Percentiles rank a stretch among this genome's conserved stretches.
Conservation (phyloP, 208 protist genomes). For the Tritrichomonas musculus region DNA sequence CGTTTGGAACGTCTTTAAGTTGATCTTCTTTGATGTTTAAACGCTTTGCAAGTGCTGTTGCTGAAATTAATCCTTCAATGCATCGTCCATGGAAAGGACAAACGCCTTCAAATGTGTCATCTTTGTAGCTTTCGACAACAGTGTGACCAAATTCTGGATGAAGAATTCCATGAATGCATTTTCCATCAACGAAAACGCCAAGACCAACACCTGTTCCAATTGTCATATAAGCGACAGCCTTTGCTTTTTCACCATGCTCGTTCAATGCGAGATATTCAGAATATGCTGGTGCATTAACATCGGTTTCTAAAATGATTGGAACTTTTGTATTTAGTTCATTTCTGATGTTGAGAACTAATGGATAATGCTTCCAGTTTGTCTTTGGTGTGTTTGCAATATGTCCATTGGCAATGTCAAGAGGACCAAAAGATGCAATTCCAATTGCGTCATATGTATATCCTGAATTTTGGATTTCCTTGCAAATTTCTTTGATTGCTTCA, state of each 20-base stretch:
- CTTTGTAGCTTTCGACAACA: neutral
- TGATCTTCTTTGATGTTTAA: slow-evolving; percentile 30
- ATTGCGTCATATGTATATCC: slow-evolving; percentile 41
- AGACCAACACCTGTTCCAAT: slow-evolving; percentile 64
- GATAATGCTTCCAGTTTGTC: neutral
- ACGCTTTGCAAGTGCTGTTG: slow-evolving; percentile 51
- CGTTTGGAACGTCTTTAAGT: slow-evolving; percentile 43
- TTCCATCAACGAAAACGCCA: slow-evolving; percentile 51
- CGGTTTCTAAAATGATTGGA: neutral
- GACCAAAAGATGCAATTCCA: slow-evolving; percentile 60
- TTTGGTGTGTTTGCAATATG: neutral
- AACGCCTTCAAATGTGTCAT: slow-evolving; percentile 51
- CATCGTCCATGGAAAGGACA: slow-evolving; percentile 62
- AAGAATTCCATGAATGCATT: slow-evolving; percentile 56
- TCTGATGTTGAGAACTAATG: neutral
- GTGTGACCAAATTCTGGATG: slow-evolving; percentile 62
- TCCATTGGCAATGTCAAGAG: slow-evolving; percentile 49
- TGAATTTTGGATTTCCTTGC: neutral
- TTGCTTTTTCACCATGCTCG: neutral
- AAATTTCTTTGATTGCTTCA: neutral
- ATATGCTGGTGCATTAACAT: no score
- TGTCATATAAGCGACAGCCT: slow-evolving; percentile 57
- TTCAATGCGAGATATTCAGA: neutral
- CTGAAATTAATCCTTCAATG: slow-evolving; percentile 58
- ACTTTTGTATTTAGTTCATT: neutral